A percentile compares a stretch with the other conserved stretches of the same genome.
Conservation (phyloP, 2,329 filamentous ascomycete species). For the Trichoderma guizhouense region DNA sequence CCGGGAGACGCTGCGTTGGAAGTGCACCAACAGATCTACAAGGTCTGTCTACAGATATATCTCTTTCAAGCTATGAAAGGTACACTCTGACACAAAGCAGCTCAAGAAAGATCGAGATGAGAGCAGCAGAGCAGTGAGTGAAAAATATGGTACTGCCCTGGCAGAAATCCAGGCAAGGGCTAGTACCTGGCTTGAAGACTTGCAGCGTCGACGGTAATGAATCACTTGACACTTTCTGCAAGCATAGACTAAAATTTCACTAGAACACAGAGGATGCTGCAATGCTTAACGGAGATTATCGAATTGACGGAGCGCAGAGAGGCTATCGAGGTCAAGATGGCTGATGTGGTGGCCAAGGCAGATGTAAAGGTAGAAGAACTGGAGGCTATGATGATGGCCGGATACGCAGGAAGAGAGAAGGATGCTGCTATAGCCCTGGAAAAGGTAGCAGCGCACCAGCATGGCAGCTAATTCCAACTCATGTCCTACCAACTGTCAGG, state of each 20-base stretch:
- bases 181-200: slow-evolving; percentile 24
- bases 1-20: slow-evolving; percentile 25
- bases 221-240: not conserved
- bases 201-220: slow-evolving; percentile 25
- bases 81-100: slow-evolving; percentile 22
- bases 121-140: slow-evolving; percentile 25
- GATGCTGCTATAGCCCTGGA: slow-evolving; percentile 22
- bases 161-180: slow-evolving; percentile 26
- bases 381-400: slow-evolving; percentile 31
- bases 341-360: slow-evolving; percentile 23
- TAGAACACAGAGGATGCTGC: slow-evolving; percentile 23
- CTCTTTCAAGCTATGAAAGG: not conserved
- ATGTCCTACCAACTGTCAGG: not conserved
- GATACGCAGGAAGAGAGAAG: slow-evolving; percentile 28
- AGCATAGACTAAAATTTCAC: not conserved
- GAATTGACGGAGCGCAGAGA: slow-evolving; percentile 25
- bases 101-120: slow-evolving; percentile 31
- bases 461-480: not conserved
- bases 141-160: slow-evolving; percentile 26
- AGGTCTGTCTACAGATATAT: slow-evolving; percentile 20
- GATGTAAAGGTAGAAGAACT: slow-evolving; percentile 23
- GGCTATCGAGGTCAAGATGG: slow-evolving; percentile 30
- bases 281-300: slow-evolving; percentile 23
- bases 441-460: not conserved
- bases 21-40: slow-evolving; percentile 28